Evolutionary conservation across 2,329 filamentous ascomycete species (phyloP).

Genomic region (Diaporthe helianthi): DNA sequence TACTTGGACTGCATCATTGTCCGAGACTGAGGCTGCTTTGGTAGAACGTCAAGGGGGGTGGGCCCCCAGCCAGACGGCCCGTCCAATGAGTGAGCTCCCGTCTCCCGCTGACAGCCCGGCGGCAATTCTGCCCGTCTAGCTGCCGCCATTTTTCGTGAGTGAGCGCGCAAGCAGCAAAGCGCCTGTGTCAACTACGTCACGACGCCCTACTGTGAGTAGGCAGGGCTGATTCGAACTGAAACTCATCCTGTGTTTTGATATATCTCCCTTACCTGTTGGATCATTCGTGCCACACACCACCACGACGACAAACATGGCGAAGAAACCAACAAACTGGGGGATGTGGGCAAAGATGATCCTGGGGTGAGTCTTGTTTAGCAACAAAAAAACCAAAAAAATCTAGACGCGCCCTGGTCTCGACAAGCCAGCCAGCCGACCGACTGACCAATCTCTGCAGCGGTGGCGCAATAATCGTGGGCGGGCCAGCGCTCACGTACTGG

Average conservation of each 20-base stretch:
- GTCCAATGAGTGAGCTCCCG: slow-evolving; percentile 23
- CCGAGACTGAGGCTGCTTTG: slow-evolving; percentile 13
- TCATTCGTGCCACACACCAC: not conserved
- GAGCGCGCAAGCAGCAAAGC: not conserved
- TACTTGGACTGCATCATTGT: not conserved
- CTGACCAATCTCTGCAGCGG: slow-evolving; percentile 60
- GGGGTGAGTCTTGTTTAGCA: slow-evolving; percentile 59
- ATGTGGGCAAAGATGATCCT: slow-evolving; percentile 74
- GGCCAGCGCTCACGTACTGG: slow-evolving; percentile 83
- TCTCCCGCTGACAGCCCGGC: slow-evolving; percentile 24
- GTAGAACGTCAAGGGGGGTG: slow-evolving; percentile 16
- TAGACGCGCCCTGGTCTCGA: slow-evolving; percentile 30
- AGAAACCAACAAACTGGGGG: slow-evolving; percentile 60
- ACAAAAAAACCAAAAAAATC: too few relatives aligned
- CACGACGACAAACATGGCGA: slow-evolving; percentile 45
- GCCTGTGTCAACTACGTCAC: slow-evolving; percentile 25
- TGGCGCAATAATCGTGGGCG: slow-evolving; percentile 75
- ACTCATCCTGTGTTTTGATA: slow-evolving; percentile 17
- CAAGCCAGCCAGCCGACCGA: slow-evolving; percentile 25
- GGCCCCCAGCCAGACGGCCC: not conserved
- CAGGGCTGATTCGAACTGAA: slow-evolving; percentile 15
- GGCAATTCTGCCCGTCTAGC: slow-evolving; percentile 28
- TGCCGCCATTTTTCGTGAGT: slow-evolving; percentile 24
- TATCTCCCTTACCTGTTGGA: not conserved
- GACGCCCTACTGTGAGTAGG: slow-evolving; percentile 7